These are phyloP conservation scores for Juglanconis sp. DNA, from an alignment of 2,329 filamentous ascomycete species.

Conservation along the genomic window DNA sequence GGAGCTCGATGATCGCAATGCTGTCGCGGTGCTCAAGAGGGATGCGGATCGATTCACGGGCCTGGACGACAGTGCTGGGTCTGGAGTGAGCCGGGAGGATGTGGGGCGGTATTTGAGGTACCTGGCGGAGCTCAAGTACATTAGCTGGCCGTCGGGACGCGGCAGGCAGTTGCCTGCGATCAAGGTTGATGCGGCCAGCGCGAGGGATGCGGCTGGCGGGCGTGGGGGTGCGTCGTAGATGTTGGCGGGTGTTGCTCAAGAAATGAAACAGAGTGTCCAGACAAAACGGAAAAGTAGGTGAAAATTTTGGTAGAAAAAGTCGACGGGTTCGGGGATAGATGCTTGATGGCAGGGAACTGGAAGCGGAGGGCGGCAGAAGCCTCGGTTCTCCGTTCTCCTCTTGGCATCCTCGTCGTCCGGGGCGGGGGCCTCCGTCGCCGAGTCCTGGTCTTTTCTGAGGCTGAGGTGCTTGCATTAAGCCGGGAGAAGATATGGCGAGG, in stretches of 20 bases:
- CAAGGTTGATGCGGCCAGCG: slow-evolving; percentile 24
- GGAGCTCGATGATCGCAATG: slow-evolving; percentile 71
- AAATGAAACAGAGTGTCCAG: too few species aligned
- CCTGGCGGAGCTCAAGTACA: slow-evolving; percentile 60
- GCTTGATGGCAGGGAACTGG: too few species aligned
- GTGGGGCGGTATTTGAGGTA: slow-evolving; percentile 64
- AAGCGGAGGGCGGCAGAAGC: too few species aligned
- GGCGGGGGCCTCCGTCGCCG: too few species aligned
- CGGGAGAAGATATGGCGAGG: too few species aligned
- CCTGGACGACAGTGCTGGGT: slow-evolving; percentile 36
- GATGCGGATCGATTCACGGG: slow-evolving; percentile 60
- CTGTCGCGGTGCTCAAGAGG: slow-evolving; percentile 59
- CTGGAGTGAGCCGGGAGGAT: slow-evolving; percentile 57
- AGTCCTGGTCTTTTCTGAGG: too few species aligned
- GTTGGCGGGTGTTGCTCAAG: not conserved
- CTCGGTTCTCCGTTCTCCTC: too few species aligned
- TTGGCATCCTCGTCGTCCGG: too few species aligned
- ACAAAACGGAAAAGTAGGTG: not conserved
- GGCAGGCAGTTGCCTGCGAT: slow-evolving; percentile 32
- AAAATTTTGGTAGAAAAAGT: not conserved
- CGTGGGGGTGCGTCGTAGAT: slow-evolving; percentile 24
- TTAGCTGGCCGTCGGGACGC: slow-evolving; percentile 42
- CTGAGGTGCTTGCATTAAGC: too few species aligned
- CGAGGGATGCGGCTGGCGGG: slow-evolving; percentile 23
- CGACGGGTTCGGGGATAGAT: too few species aligned